Evolutionary conservation across 2,329 filamentous ascomycete species (phyloP), one percentile per base, ranked within the genome.

Genomic region (Akanthomyces dipterigenus): DNA sequence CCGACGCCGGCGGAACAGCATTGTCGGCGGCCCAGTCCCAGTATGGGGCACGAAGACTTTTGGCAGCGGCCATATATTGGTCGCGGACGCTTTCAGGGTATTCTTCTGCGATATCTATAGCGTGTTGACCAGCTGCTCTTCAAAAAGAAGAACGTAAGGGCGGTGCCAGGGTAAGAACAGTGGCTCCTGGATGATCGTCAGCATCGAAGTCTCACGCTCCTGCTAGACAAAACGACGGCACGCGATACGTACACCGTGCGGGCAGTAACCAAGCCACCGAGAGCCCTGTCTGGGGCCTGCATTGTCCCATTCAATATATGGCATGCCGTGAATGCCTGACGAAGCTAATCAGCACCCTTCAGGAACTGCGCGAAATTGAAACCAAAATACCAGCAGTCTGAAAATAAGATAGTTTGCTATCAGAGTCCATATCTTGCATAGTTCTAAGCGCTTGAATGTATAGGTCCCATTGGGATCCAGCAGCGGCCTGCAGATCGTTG

Each of bases 81-180:
- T 14, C 66, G 63, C 38, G 68, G 62, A 34, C 70, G 61, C 5
- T 67, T 63, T 40, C 65, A 11, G 65, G 68, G 63, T 79, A 80
- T 49, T 69, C 63, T 11, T 64, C 65, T n/a, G 79, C 78, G 28
- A 80, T 74, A 14, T 67, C 64, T 63, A 74, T 71, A 43, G 76
- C 75, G 43, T 77, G 71, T 1, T 68, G 63, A 75, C 75, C 3
- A 82, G 70, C 11, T 72, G 65, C 77, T 82, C 79, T 78, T 83
- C 80, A 57, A 75, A 80, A 2, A 82, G 69, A 2, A 74, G 73
- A 48, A 82, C 64, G 63, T 80, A 82, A 2, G 78, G 77, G 3
- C 79, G 76, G 67, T 83, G 80, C 80, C 78, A 82, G 16, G 75
- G 68, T 2, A 72, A 67, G 61, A 80, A 78, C 20, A 75, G 68